Percentiles rank a stretch among this genome's conserved stretches.
These are phyloP conservation scores for Solanum chilense DNA, from an alignment of 257 asterid species.

Conservation along the genomic window DNA sequence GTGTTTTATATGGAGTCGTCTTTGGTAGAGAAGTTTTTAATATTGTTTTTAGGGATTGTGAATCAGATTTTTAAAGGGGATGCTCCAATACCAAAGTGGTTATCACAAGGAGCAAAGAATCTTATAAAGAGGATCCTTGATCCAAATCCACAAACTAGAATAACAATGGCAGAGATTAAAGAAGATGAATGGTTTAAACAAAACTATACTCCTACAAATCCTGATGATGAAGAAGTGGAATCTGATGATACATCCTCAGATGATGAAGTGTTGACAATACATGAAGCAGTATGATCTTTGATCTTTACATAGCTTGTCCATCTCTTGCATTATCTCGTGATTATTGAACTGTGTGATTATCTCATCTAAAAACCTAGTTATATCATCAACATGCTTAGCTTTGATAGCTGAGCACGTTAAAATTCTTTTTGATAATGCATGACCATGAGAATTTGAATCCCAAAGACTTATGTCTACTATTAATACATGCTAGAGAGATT, in stretches of 20 bases:
- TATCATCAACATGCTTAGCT: not conserved
- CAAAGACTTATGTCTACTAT: not conserved
- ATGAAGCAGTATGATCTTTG: constrained; percentile 28
- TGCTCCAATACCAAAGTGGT: constrained; percentile 81
- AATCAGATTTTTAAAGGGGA: constrained; percentile 80
- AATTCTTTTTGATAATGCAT: not conserved
- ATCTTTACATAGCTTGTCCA: not conserved
- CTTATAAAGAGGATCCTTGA: constrained; percentile 81
- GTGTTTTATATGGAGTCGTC: not conserved
- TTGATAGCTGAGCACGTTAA: not conserved
- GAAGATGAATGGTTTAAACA: constrained; percentile 80
- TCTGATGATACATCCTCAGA: constrained; percentile 30
- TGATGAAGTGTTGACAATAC: constrained; percentile 40
- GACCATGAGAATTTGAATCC: not conserved
- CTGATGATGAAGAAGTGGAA: constrained; percentile 44
- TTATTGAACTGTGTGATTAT: not conserved
- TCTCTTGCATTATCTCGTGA: not conserved
- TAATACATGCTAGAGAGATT: not conserved
- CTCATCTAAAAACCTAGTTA: not conserved
- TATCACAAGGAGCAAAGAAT: constrained; percentile 69
- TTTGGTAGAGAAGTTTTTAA: not conserved
- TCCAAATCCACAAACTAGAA: constrained; percentile 75
- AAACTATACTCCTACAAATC: constrained; percentile 50
- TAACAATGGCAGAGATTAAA: constrained; percentile 62
- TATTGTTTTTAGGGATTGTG: not conserved